Evolutionary conservation across 495 filamentous ascomycete species (phyloP), one percentile per base, ranked within the genome.

Genomic region (Tuber microsphaerosporum): DNA sequence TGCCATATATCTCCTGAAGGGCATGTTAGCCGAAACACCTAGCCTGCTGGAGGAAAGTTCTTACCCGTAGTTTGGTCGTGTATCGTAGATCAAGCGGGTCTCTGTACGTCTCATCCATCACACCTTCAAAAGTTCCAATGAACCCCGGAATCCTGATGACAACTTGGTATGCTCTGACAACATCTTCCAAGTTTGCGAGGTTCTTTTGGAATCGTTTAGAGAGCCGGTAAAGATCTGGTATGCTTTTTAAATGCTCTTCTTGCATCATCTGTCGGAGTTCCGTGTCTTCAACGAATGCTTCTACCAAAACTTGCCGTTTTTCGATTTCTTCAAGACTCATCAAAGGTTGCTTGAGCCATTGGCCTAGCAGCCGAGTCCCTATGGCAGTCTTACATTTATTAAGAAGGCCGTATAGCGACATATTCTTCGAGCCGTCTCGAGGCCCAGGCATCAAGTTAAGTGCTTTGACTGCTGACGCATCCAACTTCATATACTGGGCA

Each of bases 301-400:
- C 95, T 0, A 99, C 96, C 22, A 99, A 87, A 83, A 95, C 93
- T 80, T 98, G 95, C 34, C 95, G 88, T 81, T 92, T 92, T 82
- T 97, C 91, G 76, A 99, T 98, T 75, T 97, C 94, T 19, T 88
- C 86, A 72, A 92, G 88, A 84, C 89, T 92, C 96, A 99, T 99
- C 41, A 99, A 84, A 0, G 95, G 95, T 84, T 99, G 95, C 85
- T 98, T 99, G 42, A 99, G 86, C 95, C 95, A 99, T 84, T 99
- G 95, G 3, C 94, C 91, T 20, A 99, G 85, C 77, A 99, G 83
- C 69, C 96, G 89, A 81, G 93, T 97, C 8, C 95, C 95, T 39
- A 96, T 89, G 2, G 96, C 92, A 8, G 95, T 99, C 84, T 97
- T 99, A 87, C 95, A 99, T 82, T 98, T 96, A 82, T 99, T 98